Conservation (phyloP, 805 yeast species). For the Candida patagonica region DNA sequence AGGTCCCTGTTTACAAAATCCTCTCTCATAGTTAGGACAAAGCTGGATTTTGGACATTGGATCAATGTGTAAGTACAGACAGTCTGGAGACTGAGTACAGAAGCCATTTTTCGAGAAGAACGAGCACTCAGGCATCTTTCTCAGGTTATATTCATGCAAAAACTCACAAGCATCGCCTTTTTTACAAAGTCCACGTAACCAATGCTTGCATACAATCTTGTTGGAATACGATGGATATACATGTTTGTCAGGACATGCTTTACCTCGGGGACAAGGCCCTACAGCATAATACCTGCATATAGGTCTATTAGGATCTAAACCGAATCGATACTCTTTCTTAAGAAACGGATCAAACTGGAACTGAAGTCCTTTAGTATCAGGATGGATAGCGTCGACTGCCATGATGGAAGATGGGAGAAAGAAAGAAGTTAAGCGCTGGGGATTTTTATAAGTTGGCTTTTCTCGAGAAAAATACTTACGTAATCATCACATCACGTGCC, state of each 20-base stretch:
- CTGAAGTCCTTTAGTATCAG: conserved; percentile 32
- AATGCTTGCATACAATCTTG: conserved; percentile 92
- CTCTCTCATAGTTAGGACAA: conserved; percentile 73
- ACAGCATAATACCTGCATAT: conserved; percentile 65
- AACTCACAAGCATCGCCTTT: conserved; percentile 96
- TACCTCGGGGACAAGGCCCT: conserved; percentile 76
- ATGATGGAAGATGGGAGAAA: neutral
- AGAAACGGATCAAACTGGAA: conserved; percentile 78
- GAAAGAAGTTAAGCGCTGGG: no score
- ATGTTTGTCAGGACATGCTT: conserved; percentile 81
- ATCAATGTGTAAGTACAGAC: conserved; percentile 85
- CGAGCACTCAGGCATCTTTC: conserved; percentile 95
- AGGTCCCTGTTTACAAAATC: conserved; percentile 92
- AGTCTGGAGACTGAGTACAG: conserved; percentile 90
- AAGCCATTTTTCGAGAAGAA: conserved; percentile 59
- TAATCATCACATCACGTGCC: no score
- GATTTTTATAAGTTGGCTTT: no score
- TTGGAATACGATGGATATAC: conserved; percentile 55
- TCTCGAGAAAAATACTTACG: no score
- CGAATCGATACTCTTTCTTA: conserved; percentile 68
- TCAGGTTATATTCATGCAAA: conserved; percentile 84
- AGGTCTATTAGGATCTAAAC: conserved; percentile 83
- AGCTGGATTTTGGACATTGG: conserved; percentile 83
- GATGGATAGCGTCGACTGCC: conserved; percentile 24
- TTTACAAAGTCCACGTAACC: conserved; percentile 95